Percentiles rank a stretch among this genome's conserved stretches.
phyloP scores from a whole-genome alignment of 1,284 basidiomycete species.

The Porphyrellus sp. region DNA sequence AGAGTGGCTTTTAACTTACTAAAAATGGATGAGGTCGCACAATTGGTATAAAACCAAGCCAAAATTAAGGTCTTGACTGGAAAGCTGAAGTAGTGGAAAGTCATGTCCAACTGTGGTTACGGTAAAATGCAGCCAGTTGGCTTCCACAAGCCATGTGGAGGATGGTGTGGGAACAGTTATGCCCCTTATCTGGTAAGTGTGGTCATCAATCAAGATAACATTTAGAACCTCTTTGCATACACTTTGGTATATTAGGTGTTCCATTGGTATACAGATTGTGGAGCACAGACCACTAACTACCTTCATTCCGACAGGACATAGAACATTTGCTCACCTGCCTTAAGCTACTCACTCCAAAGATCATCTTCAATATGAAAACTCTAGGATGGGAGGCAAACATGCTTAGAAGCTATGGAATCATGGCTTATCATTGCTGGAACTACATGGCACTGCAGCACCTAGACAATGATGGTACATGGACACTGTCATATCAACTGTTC shows the following conservation, averaged over 20 bases:
- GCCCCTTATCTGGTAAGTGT: neutral
- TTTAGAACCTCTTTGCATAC: neutral
- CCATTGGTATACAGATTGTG: too few relatives aligned
- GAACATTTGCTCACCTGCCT: slow-evolving; percentile 3
- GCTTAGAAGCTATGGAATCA: slow-evolving; percentile 7
- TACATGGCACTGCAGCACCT: slow-evolving; percentile 11
- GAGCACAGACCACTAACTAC: too few relatives aligned
- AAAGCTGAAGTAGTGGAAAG: neutral
- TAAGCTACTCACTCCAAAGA: neutral
- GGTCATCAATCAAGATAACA: neutral
- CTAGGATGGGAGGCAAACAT: neutral
- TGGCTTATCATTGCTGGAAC: slow-evolving; percentile 9
- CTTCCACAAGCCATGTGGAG: neutral
- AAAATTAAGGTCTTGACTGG: neutral
- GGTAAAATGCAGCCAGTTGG: neutral
- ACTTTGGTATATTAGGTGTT: too few relatives aligned
- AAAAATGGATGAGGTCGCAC: accelerated
- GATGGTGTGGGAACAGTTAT: slow-evolving; percentile 1
- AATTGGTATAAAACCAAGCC: neutral
- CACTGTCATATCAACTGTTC: slow-evolving; percentile 1
- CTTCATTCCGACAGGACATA: neutral
- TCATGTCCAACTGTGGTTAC: neutral
- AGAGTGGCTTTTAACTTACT: neutral
- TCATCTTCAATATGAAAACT: neutral
- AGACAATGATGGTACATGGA: slow-evolving; percentile 6